Conservation (phyloP, 2,329 filamentous ascomycete genomes). For the Nothophaeocryptopus gaeumannii region DNA sequence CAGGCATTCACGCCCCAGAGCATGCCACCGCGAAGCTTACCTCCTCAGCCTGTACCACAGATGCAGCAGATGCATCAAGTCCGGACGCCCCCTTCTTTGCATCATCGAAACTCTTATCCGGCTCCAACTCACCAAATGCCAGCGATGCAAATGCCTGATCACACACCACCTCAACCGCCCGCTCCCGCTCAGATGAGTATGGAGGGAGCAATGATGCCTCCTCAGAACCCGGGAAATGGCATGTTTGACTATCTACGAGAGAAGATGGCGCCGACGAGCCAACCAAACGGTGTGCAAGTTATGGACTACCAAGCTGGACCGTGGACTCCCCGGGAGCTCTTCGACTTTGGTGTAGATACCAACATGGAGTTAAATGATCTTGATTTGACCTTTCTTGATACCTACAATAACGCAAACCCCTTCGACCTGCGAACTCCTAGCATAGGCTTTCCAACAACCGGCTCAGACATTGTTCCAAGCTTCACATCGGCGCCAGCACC, state of each 20-base stretch:
- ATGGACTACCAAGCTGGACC: slow-evolving; percentile 36
- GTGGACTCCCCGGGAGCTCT: slow-evolving; percentile 44
- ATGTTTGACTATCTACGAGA: slow-evolving; percentile 37
- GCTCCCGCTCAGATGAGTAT: slow-evolving; percentile 26
- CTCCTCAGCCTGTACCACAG: slow-evolving; percentile 7
- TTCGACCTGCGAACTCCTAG: slow-evolving; percentile 39
- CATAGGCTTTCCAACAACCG: slow-evolving; percentile 32
- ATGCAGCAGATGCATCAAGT: slow-evolving; percentile 27
- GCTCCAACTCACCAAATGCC: slow-evolving; percentile 17
- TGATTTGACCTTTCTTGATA: slow-evolving; percentile 45
- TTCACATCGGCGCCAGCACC: slow-evolving; percentile 33
- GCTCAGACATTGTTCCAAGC: slow-evolving; percentile 35
- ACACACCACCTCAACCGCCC: slow-evolving; percentile 13
- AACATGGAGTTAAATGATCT: slow-evolving; percentile 47
- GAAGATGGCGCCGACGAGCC: slow-evolving; percentile 31
- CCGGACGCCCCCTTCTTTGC: slow-evolving; percentile 23
- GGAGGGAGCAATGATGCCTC: slow-evolving; percentile 31
- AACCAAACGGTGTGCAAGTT: slow-evolving; percentile 27
- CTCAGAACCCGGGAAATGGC: slow-evolving; percentile 23
- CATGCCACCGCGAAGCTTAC: slow-evolving; percentile 6
- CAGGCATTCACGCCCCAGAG: slow-evolving; percentile 9
- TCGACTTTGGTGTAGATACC: slow-evolving; percentile 46
- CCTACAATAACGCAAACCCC: slow-evolving; percentile 45
- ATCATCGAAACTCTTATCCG: slow-evolving; percentile 21
- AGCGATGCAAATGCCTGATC: slow-evolving; percentile 26